These are phyloP conservation scores for Syzygium grande DNA, from an alignment of 345 rosid species.

Conservation along the genomic window DNA sequence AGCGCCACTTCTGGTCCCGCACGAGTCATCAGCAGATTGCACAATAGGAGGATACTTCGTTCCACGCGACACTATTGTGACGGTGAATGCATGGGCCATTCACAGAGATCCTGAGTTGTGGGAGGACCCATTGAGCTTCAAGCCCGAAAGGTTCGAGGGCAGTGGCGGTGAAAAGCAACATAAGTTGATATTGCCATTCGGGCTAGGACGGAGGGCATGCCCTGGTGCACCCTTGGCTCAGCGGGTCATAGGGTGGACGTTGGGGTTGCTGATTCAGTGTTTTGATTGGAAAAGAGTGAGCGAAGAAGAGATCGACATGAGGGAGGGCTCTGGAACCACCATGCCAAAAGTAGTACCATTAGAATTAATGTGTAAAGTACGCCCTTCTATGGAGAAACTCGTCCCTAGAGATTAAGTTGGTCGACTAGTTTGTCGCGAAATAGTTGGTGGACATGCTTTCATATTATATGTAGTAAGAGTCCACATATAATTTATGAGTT, in stretches of 20 bases:
- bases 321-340: constrained; percentile 20
- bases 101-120: constrained; percentile 38
- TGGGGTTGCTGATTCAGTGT: constrained; percentile 40
- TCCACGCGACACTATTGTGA: constrained; percentile 28
- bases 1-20: constrained; percentile 28
- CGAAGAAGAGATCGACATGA: constrained; percentile 25
- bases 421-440: neutral
- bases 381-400: constrained; percentile 5
- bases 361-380: constrained; percentile 33
- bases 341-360: constrained; percentile 36
- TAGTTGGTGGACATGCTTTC: neutral
- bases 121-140: constrained; percentile 31
- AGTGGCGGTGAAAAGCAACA: neutral
- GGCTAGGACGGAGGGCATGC: constrained; percentile 45
- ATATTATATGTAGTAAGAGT: neutral
- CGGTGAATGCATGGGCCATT: constrained; percentile 48
- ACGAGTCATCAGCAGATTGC: constrained; percentile 25
- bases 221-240: constrained; percentile 35
- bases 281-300: constrained; percentile 43
- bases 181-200: constrained; percentile 30
- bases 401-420: constrained; percentile 25
- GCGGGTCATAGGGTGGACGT: constrained; percentile 19
- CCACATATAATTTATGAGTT: neutral
- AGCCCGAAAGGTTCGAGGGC: constrained; percentile 39
- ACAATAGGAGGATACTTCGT: constrained; percentile 22